Percentiles rank a stretch among this genome's conserved stretches.
Conservation (phyloP, 768 basidiomycete genomes). For the Sistotremastrum niveocremeum region DNA sequence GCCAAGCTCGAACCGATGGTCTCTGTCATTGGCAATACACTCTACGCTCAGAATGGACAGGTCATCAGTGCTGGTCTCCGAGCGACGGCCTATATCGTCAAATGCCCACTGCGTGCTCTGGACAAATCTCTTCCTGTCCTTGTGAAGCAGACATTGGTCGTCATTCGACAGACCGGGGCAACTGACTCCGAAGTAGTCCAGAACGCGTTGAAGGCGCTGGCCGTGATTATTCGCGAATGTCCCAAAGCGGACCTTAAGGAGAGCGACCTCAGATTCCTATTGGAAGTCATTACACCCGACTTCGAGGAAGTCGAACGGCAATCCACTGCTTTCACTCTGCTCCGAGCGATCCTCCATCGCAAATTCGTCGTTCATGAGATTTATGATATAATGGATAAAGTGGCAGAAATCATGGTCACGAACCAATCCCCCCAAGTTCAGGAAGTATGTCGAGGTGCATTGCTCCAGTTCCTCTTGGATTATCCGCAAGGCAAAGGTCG, state of each 20-base stretch:
- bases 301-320: conserved; percentile 84
- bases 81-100: conserved; percentile 65
- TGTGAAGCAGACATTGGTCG: conserved; percentile 69
- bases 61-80: conserved; percentile 69
- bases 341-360: conserved; percentile 81
- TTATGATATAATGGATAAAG: conserved; percentile 91
- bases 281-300: conserved; percentile 79
- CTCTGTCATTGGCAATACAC: conserved; percentile 74
- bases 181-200: conserved; percentile 88
- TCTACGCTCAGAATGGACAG: conserved; percentile 69
- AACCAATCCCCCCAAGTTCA: conserved; percentile 85
- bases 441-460: conserved; percentile 76
- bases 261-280: conserved; percentile 73
- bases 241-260: conserved; percentile 73
- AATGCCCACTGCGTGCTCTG: conserved; percentile 69
- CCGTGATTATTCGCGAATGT: conserved; percentile 82
- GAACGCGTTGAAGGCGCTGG: conserved; percentile 74
- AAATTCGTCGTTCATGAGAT: conserved; percentile 93
- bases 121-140: conserved; percentile 69
- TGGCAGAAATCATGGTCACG: conserved; percentile 86
- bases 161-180: conserved; percentile 69
- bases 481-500: conserved; percentile 94
- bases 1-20: conserved; percentile 83
- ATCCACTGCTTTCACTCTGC: conserved; percentile 70
- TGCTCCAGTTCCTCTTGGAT: conserved; percentile 90